Percentiles rank a stretch among this genome's conserved stretches.
Conservation (phyloP, 2,329 filamentous ascomycete species). For the Talaromyces sp. region DNA sequence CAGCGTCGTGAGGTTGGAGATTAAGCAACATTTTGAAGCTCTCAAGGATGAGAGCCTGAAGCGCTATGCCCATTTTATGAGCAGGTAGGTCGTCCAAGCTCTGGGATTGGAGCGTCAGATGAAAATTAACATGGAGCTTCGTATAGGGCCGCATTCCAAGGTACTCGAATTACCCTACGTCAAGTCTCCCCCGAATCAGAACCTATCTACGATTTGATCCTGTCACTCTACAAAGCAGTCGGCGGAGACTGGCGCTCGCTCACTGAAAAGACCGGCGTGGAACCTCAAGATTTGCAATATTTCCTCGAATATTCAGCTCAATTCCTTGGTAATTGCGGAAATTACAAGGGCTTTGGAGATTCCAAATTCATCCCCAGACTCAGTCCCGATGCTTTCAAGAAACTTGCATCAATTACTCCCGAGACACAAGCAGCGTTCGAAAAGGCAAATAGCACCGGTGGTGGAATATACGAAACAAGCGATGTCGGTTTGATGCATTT, state of each 20-base stretch:
- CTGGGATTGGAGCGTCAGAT: background rate
- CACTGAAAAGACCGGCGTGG: constrained; percentile 61
- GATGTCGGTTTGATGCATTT: constrained; percentile 67
- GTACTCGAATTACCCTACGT: constrained; percentile 72
- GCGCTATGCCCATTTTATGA: constrained; percentile 87
- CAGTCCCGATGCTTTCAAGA: constrained; percentile 59
- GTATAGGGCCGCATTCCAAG: constrained; percentile 68
- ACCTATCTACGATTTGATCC: constrained; percentile 75
- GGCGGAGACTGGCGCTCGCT: constrained; percentile 69
- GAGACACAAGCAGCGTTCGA: constrained; percentile 64
- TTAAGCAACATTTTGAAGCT: constrained; percentile 85
- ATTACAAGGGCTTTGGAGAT: constrained; percentile 86
- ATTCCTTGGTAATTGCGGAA: constrained; percentile 76
- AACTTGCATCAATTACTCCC: constrained; percentile 58
- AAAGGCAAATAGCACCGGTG: constrained; percentile 55
- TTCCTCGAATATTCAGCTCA: constrained; percentile 76
- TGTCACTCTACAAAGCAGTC: constrained; percentile 64
- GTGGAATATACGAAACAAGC: constrained; percentile 67
- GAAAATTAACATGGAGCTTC: background rate
- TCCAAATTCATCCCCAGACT: constrained; percentile 77
- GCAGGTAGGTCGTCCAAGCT: constrained; percentile 54
- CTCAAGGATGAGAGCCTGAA: constrained; percentile 61
- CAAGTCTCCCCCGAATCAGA: constrained; percentile 81
- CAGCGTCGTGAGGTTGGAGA: constrained; percentile 79
- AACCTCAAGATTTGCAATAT: constrained; percentile 59